Evolutionary conservation across 2,329 filamentous ascomycete species (phyloP).

Genomic region (Sclerotinia sclerotiorum): DNA sequence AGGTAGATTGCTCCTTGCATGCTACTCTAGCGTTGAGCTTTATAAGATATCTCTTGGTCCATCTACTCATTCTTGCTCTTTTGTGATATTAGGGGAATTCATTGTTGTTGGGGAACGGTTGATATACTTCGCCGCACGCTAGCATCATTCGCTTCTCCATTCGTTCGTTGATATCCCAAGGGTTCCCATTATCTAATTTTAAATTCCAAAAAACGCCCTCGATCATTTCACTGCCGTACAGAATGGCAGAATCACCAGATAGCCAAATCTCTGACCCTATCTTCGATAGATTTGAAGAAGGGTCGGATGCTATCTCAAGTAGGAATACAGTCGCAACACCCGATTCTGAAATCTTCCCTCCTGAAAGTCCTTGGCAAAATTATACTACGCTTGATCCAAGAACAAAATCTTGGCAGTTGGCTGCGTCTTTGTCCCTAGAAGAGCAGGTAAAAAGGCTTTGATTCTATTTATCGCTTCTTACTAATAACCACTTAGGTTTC

Average conservation of each 20-base stretch:
- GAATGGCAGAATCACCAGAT: constrained; percentile 32
- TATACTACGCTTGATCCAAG: constrained; percentile 28
- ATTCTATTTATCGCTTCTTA: neutral
- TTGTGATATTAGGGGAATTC: neutral
- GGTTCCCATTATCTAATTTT: neutral
- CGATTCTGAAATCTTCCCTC: constrained; percentile 36
- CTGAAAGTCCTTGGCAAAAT: constrained; percentile 33
- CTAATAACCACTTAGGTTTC: constrained; percentile 48
- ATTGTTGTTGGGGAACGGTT: neutral
- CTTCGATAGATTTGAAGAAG: constrained; percentile 35
- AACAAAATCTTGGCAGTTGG: constrained; percentile 32
- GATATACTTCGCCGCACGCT: neutral
- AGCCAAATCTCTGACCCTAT: constrained; percentile 34
- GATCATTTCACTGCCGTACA: neutral
- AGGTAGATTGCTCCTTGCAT: neutral
- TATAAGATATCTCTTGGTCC: constrained; percentile 17
- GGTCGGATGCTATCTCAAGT: constrained; percentile 33
- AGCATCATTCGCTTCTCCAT: neutral
- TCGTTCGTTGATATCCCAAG: neutral
- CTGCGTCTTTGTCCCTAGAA: constrained; percentile 38
- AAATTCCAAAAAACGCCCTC: neutral
- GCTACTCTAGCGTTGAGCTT: constrained; percentile 1
- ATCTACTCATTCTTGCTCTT: neutral
- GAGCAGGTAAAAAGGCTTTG: constrained; percentile 37
- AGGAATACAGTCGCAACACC: constrained; percentile 34